Base-by-base conservation (phyloP, 2,329 filamentous ascomycete genomes). In the Parascedosporium putredinis region DNA sequence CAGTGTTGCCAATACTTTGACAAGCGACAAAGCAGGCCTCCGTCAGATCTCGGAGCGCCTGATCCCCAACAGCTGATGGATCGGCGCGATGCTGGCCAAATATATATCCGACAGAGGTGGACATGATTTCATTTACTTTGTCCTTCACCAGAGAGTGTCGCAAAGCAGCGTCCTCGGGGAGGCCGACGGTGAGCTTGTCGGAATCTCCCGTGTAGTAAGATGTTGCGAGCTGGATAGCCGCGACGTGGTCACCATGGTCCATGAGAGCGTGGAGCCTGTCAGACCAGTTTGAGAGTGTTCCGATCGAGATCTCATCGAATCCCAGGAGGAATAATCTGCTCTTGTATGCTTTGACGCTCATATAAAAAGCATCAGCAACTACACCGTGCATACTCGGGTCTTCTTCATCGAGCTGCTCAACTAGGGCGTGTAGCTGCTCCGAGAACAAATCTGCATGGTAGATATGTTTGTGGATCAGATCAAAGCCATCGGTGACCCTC, bases 301-400 rank as follows among this genome's bases (percentile, higher is more conserved):
- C 93, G 45, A 97, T 87, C 0, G 88, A 88, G 36, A 96, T 73
- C 60, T 97, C 91, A 60, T 91, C 93, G 68, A 91, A 90, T n/a
- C 93, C 90, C 7, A 98, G 74, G 3, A 97, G 70, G 60, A 98
- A 98, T 31, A 96, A 73, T 25, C 91, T 80, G 4, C 93, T 90
- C 65, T 97, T 98, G 68, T 97, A 98, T 3, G 88, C 79, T 60
- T 87, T 88, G 67, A 97, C 91, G 65, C 91, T 96, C 88, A 97
- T 97, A 62, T 91, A 91, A 58, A 96, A 98, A 0, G 90, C 93
- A 71, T 98, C 93, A 6, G 91, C 91, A 45, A 97, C 88, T 7
- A 97, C 90, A 2, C 91, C 91, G 66, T 97, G 93, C 82, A 97
- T 86, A 0, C 88, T 87, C 0, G 79, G 74, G 58, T 96, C 89